Conservation (phyloP, 2,329 filamentous ascomycete genomes). For the Sclerotinia borealis region DNA sequence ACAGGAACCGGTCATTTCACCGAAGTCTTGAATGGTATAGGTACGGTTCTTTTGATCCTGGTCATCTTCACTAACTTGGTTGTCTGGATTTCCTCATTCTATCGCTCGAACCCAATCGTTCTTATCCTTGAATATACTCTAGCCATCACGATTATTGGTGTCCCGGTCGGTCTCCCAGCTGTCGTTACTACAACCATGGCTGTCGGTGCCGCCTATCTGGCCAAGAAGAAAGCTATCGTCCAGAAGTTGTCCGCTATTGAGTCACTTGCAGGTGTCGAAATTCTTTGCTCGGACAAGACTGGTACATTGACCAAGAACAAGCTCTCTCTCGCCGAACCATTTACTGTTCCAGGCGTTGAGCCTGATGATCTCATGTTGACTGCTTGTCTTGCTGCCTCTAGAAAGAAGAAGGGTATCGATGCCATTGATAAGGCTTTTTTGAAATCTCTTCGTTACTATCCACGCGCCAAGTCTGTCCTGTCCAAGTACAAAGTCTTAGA, state of each 20-base stretch:
- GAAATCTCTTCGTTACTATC: slow-evolving; percentile 77
- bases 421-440: slow-evolving; percentile 94
- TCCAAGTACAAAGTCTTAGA: slow-evolving; percentile 79
- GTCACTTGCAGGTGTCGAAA: slow-evolving; percentile 86
- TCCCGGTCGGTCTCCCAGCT: slow-evolving; percentile 86
- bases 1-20: slow-evolving; percentile 80
- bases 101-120: slow-evolving; percentile 76
- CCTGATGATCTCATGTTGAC: slow-evolving; percentile 87
- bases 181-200: slow-evolving; percentile 95
- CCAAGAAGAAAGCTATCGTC: slow-evolving; percentile 88
- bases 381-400: slow-evolving; percentile 80
- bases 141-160: slow-evolving; percentile 85
- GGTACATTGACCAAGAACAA: slow-evolving; percentile 94
- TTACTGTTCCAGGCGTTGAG: slow-evolving; percentile 74
- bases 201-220: slow-evolving; percentile 84
- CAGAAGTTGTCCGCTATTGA: slow-evolving; percentile 90
- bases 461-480: slow-evolving; percentile 72
- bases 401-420: slow-evolving; percentile 94
- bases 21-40: slow-evolving; percentile 82
- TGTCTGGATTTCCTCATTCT: slow-evolving; percentile 84
- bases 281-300: slow-evolving; percentile 92
- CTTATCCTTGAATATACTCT: slow-evolving; percentile 77
- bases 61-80: slow-evolving; percentile 75
- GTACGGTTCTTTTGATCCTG: slow-evolving; percentile 70
- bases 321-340: slow-evolving; percentile 79